Conservation (phyloP, 805 yeast species). For the Tetrapisispora arboricola region DNA sequence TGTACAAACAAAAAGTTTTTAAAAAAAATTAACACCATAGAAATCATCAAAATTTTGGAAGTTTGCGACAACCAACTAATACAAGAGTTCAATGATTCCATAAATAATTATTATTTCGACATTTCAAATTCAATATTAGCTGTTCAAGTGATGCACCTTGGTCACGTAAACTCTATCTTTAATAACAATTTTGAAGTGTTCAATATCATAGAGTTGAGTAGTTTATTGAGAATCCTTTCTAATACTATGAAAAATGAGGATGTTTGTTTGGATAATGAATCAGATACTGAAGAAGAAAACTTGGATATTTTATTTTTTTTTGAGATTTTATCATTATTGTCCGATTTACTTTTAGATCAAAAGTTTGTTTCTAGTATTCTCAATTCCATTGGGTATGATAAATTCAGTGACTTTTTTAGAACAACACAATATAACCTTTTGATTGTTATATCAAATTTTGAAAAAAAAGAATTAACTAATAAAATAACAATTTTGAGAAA, state of each 20-base stretch:
- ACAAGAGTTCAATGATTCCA: neutral
- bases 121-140: neutral
- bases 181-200: neutral
- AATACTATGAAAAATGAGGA: neutral
- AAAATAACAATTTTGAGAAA: neutral
- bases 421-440: neutral
- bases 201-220: neutral
- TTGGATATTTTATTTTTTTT: neutral
- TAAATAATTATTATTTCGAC: neutral
- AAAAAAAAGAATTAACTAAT: neutral
- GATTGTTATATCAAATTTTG: neutral
- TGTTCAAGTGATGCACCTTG: neutral
- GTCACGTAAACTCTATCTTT: neutral
- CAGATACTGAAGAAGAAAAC: constrained; percentile 2
- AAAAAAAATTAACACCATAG: neutral
- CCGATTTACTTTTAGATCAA: neutral
- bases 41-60: neutral
- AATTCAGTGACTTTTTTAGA: neutral
- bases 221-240: neutral
- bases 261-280: neutral
- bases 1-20: neutral
- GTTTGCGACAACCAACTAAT: neutral
- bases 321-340: neutral
- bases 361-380: neutral
- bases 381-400: neutral